These are phyloP conservation scores for Daldinia decipiens DNA, from an alignment of 495 filamentous ascomycete species.

Conservation along the genomic window DNA sequence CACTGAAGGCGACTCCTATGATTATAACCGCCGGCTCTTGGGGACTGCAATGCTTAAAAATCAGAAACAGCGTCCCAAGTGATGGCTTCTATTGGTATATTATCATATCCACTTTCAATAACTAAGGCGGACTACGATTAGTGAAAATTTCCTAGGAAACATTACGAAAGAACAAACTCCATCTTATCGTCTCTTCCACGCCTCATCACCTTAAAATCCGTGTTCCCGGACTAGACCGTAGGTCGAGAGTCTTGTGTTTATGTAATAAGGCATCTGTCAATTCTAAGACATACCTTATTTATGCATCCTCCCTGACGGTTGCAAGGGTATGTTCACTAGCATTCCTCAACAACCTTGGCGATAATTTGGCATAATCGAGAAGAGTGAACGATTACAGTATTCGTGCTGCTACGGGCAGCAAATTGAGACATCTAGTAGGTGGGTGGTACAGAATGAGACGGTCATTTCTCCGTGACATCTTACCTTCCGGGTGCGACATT, in stretches of 20 bases:
- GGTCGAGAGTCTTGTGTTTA: not conserved
- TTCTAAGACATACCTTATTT: not conserved
- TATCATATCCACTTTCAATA: not conserved
- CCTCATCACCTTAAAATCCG: not conserved
- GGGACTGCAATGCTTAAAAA: conserved; percentile 36
- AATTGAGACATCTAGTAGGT: not conserved
- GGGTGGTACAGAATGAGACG: not conserved
- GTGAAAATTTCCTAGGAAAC: not conserved
- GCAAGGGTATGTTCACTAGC: not conserved
- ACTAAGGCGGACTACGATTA: not conserved
- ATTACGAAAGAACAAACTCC: not conserved
- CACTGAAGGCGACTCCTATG: conserved; percentile 30
- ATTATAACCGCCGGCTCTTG: conserved; percentile 36
- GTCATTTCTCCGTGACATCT: not conserved
- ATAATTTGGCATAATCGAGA: not conserved
- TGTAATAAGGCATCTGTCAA: not conserved
- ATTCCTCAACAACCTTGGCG: not conserved
- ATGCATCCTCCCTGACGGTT: not conserved
- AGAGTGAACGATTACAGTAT: not conserved
- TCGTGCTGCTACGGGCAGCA: too few relatives aligned
- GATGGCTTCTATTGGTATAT: conserved; percentile 3
- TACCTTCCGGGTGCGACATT: not conserved
- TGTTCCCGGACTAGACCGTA: not conserved
- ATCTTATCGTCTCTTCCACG: not conserved
- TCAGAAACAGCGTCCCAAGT: conserved; percentile 38